Evolutionary conservation across 2,329 filamentous ascomycete genomes (phyloP).

Genomic region (Sporothrix brasiliensis): DNA sequence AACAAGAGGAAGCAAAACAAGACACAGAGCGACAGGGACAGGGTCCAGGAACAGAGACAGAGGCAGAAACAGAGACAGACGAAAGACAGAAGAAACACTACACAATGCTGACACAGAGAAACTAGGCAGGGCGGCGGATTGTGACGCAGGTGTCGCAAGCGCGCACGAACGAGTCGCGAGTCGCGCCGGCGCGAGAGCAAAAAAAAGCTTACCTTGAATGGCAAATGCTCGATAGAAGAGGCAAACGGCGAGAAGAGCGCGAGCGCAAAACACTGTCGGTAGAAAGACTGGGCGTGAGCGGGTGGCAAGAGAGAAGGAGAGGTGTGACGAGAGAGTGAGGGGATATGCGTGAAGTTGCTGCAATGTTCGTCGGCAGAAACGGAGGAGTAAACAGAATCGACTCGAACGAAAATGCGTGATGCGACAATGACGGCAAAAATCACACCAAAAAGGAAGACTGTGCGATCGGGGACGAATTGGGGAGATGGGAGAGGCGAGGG

Average conservation of each 20-base stretch:
- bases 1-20: background rate
- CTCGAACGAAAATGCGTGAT: slow-evolving; percentile 27
- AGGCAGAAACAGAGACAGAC: background rate
- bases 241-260: slow-evolving; percentile 5
- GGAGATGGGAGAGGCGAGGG: background rate
- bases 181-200: background rate
- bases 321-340: background rate
- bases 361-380: slow-evolving; percentile 15
- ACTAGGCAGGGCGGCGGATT: no score
- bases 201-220: slow-evolving; percentile 11
- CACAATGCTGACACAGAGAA: background rate
- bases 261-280: slow-evolving; percentile 18
- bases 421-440: slow-evolving; percentile 28
- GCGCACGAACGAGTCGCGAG: background rate
- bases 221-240: slow-evolving; percentile 13
- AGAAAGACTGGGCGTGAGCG: slow-evolving; percentile 10
- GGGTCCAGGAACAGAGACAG: background rate
- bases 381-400: slow-evolving; percentile 22
- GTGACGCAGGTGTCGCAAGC: background rate
- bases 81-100: background rate
- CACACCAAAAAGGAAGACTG: slow-evolving; percentile 27
- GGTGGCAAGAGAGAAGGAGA: background rate
- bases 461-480: slow-evolving; percentile 10
- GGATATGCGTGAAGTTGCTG: background rate
- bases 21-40: background rate